Percentiles rank a stretch among this genome's conserved stretches.
These are phyloP conservation scores for Odontarrhena argentea DNA, from an alignment of 345 rosid species.

Conservation along the genomic window DNA sequence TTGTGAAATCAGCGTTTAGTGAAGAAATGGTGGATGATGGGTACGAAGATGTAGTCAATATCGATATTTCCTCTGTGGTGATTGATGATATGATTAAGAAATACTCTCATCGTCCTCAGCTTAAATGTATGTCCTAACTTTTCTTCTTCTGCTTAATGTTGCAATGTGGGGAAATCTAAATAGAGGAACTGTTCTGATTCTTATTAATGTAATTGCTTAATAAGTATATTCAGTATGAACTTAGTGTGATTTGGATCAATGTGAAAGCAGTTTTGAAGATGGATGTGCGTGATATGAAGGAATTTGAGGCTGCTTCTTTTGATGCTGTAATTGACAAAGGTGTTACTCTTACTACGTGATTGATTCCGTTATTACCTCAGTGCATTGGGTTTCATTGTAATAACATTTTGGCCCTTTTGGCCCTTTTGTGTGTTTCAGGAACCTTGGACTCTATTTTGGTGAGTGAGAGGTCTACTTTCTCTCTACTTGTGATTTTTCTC, in stretches of 20 bases:
- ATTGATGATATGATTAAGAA: conserved; percentile 66
- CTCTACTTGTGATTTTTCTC: conserved; percentile 10
- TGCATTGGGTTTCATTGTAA: conserved; percentile 4
- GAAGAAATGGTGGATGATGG: conserved; percentile 83
- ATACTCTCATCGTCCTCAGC: conserved; percentile 58
- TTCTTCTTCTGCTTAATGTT: not conserved
- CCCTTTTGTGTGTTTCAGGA: conserved; percentile 49
- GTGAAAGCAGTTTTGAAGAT: conserved; percentile 56
- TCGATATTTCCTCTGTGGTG: conserved; percentile 78
- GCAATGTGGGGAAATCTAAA: not conserved
- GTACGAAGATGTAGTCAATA: conserved; percentile 71
- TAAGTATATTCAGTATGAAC: not conserved
- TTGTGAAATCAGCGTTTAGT: conserved; percentile 58
- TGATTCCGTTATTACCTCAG: not conserved
- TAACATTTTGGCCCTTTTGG: conserved; percentile 12
- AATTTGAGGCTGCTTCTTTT: conserved; percentile 61
- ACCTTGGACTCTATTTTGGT: conserved; percentile 91
- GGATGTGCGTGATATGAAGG: conserved; percentile 84
- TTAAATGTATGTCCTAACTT: conserved; percentile 52
- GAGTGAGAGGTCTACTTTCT: conserved; percentile 40
- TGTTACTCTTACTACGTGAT: conserved; percentile 9
- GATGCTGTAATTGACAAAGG: conserved; percentile 88
- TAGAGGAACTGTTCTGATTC: not conserved
- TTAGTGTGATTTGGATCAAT: conserved; percentile 16
- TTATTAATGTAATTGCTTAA: not conserved